phyloP scores from a whole-genome alignment of 805 yeast species.

The Diddensiella caesifluorescens region DNA sequence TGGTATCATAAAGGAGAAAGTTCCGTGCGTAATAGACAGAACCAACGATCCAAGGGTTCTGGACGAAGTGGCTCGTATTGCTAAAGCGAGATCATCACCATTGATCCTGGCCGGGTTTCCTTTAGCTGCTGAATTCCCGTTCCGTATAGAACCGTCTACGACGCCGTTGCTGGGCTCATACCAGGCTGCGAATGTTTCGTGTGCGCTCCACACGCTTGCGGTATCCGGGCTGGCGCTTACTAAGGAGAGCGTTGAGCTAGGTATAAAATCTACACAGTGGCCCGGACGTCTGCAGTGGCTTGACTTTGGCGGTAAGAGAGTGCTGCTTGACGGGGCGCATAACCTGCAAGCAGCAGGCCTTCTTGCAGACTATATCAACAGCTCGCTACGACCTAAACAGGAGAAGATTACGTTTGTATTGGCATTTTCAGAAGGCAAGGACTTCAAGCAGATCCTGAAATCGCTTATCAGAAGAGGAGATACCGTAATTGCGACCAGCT shows the following conservation, averaged over 20 bases:
- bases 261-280: slow-evolving; percentile 61
- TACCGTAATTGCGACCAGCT: slow-evolving; percentile 54
- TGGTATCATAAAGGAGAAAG: slow-evolving; percentile 65
- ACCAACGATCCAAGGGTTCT: slow-evolving; percentile 52
- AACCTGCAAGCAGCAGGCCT: slow-evolving; percentile 81
- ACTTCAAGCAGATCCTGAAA: slow-evolving; percentile 43
- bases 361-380: slow-evolving; percentile 49
- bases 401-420: slow-evolving; percentile 52
- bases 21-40: slow-evolving; percentile 69
- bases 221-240: slow-evolving; percentile 26
- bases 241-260: slow-evolving; percentile 38
- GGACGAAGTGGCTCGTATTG: slow-evolving; percentile 38
- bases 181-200: slow-evolving; percentile 63
- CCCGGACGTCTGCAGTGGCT: slow-evolving; percentile 76
- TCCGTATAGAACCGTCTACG: slow-evolving; percentile 8
- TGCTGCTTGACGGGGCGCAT: slow-evolving; percentile 88
- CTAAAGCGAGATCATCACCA: slow-evolving; percentile 26
- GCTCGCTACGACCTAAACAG: slow-evolving; percentile 19
- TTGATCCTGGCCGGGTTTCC: slow-evolving; percentile 7
- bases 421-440: slow-evolving; percentile 74
- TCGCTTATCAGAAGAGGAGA: slow-evolving; percentile 50
- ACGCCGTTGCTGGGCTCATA: slow-evolving; percentile 68
- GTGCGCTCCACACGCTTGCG: slow-evolving; percentile 57
- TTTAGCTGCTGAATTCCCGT: not conserved
- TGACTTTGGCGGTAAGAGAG: slow-evolving; percentile 27